Percentiles rank a stretch among this genome's conserved stretches.
Evolutionary conservation across 176 grass and related monocot genomes (phyloP).

Genomic region (Coix lacrymajobi): DNA sequence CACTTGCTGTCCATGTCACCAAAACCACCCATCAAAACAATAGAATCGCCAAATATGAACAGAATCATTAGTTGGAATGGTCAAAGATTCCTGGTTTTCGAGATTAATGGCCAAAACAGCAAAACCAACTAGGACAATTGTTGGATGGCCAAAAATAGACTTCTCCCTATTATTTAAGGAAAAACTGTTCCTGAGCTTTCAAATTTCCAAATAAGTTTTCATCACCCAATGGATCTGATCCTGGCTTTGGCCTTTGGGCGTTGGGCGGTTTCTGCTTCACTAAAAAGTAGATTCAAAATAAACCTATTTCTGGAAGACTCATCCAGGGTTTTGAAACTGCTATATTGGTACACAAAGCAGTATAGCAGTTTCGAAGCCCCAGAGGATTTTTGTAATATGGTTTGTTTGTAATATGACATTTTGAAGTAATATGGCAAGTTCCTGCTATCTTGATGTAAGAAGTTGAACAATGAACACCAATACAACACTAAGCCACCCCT

Average conservation of each 20-base stretch:
- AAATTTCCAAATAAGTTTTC: background rate
- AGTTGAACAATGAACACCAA: background rate
- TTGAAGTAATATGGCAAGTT: conserved; percentile 12
- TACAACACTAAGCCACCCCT: background rate
- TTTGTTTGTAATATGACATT: background rate
- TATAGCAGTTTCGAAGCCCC: background rate
- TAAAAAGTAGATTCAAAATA: background rate
- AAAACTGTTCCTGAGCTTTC: background rate
- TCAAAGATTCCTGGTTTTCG: background rate
- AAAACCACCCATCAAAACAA: background rate
- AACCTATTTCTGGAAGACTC: background rate
- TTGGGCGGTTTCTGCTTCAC: background rate
- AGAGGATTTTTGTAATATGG: background rate
- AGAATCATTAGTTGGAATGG: background rate
- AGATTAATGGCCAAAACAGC: background rate
- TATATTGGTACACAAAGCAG: background rate
- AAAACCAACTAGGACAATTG: background rate
- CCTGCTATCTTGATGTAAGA: conserved; percentile 1
- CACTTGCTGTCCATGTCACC: background rate
- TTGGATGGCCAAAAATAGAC: background rate
- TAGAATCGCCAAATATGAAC: background rate
- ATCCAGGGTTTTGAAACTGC: background rate
- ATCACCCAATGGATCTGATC: background rate
- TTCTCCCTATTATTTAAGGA: background rate
- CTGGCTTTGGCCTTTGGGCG: background rate